phyloP scores from a whole-genome alignment of 768 basidiomycete genomes.

The Tylopilus sp. region DNA sequence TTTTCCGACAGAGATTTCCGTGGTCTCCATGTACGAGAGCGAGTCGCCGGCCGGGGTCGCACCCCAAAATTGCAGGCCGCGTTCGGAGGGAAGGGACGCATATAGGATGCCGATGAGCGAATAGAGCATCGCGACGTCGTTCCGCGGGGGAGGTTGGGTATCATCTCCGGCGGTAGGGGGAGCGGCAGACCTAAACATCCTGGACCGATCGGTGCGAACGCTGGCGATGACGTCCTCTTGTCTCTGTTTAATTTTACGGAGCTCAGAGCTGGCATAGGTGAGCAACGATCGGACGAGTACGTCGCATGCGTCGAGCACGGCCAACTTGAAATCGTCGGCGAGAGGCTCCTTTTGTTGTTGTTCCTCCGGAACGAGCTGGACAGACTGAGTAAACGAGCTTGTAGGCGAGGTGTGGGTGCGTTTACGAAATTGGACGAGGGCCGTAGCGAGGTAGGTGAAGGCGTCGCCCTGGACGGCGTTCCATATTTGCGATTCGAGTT shows the following conservation, averaged over 20 bases:
- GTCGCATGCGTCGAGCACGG: conserved; percentile 65
- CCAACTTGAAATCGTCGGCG: conserved; percentile 45
- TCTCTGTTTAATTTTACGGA: conserved; percentile 82
- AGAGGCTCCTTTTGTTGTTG: conserved; percentile 36
- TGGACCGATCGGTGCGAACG: conserved; percentile 59
- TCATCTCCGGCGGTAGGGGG: conserved; percentile 42
- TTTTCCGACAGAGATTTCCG: conserved; percentile 60
- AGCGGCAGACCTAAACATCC: conserved; percentile 44
- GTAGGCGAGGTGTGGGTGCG: conserved; percentile 30
- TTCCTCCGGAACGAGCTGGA: conserved; percentile 33
- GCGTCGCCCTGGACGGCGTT: conserved; percentile 80
- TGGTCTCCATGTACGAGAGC: conserved; percentile 51
- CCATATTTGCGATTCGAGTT: conserved; percentile 79
- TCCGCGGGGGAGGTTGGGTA: conserved; percentile 55
- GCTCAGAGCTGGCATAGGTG: conserved; percentile 73
- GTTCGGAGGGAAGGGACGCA: conserved; percentile 65
- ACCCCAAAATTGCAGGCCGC: conserved; percentile 85
- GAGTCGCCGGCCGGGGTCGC: conserved; percentile 47
- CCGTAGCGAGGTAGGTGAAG: conserved; percentile 63
- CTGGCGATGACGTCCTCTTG: conserved; percentile 83
- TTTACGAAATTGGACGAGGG: conserved; percentile 54
- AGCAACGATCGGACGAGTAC: conserved; percentile 67
- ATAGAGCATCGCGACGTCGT: conserved; percentile 83
- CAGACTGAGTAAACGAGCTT: conserved; percentile 40
- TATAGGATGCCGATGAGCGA: conserved; percentile 82